These are phyloP conservation scores for Erysimum cheiranthoides DNA, from an alignment of 345 rosid species.

Conservation along the genomic window DNA sequence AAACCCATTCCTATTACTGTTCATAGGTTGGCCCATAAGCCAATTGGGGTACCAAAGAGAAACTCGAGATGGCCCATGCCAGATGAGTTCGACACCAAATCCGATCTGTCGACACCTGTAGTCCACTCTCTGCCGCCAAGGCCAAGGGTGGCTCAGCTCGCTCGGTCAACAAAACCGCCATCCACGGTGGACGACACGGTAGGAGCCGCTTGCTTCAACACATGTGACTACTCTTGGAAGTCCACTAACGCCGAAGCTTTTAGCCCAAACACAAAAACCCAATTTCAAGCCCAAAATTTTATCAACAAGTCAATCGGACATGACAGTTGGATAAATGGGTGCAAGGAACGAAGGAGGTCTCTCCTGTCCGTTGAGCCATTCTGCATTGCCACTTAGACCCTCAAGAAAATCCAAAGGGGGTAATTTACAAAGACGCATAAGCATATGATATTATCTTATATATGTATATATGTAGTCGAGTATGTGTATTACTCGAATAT, in stretches of 20 bases:
- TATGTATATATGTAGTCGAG: conserved; percentile 36
- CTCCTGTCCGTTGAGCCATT: conserved; percentile 60
- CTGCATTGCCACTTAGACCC: conserved; percentile 76
- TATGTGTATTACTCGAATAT: conserved; percentile 34
- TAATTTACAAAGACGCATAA: conserved; percentile 32
- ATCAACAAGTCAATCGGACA: conserved; percentile 14
- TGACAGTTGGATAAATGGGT: conserved; percentile 56
- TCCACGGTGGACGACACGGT: conserved; percentile 38
- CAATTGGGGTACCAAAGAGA: conserved; percentile 52
- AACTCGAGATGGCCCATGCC: conserved; percentile 57
- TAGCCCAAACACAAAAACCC: conserved; percentile 31
- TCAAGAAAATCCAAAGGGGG: not conserved
- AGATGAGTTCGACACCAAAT: conserved; percentile 36
- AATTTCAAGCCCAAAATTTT: conserved; percentile 28
- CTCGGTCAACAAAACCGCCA: conserved; percentile 42
- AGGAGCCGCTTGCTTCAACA: conserved; percentile 56
- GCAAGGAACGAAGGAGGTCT: conserved; percentile 79
- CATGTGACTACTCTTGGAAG: conserved; percentile 63
- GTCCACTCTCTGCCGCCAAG: conserved; percentile 70
- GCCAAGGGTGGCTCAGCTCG: conserved; percentile 52
- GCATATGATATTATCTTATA: conserved; percentile 38
- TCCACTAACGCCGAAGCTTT: conserved; percentile 38
- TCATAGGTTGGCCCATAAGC: conserved; percentile 69
- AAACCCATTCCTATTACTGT: conserved; percentile 53
- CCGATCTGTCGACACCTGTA: conserved; percentile 40